A percentile compares a stretch with the other conserved stretches of the same genome.
Evolutionary conservation across 257 asterid genomes (phyloP).

Genomic region (Solanum verrucosum): DNA sequence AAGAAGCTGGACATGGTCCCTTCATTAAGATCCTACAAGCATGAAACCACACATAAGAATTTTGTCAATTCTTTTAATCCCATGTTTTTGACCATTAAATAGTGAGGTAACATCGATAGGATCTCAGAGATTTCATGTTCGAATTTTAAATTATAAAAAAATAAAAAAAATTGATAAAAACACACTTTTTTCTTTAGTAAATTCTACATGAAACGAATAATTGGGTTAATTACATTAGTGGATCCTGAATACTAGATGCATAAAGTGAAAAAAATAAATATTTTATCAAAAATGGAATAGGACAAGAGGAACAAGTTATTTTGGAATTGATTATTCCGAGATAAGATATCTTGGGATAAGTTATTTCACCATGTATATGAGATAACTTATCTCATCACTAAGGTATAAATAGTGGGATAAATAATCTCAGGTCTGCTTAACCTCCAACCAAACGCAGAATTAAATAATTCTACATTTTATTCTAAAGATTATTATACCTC

Average conservation of each 20-base stretch:
- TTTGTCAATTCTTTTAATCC: slow-evolving; percentile 21
- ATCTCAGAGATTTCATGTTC: background rate
- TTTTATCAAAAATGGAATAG: background rate
- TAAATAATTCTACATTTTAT: too few relatives aligned
- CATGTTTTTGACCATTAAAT: background rate
- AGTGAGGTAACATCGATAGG: background rate
- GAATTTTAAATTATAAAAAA: background rate
- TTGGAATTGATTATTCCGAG: too few relatives aligned
- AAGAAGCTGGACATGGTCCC: slow-evolving; percentile 35
- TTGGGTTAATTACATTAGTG: background rate
- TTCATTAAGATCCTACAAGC: slow-evolving; percentile 14
- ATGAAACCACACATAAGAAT: slow-evolving; percentile 17
- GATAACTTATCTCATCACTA: too few relatives aligned
- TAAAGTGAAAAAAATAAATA: background rate
- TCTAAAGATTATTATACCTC: too few relatives aligned
- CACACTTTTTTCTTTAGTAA: background rate
- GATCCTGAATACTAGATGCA: background rate
- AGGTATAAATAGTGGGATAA: too few relatives aligned
- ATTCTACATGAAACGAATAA: background rate
- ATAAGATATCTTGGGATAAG: too few relatives aligned
- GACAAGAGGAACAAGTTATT: background rate
- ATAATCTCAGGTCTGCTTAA: too few relatives aligned
- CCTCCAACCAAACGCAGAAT: too few relatives aligned
- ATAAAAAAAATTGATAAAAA: background rate
- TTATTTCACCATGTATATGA: too few relatives aligned